Percentiles rank a stretch among this genome's conserved stretches.
Conservation (phyloP, 2,329 filamentous ascomycete species). For the Myriosclerotinia duriaeana region DNA sequence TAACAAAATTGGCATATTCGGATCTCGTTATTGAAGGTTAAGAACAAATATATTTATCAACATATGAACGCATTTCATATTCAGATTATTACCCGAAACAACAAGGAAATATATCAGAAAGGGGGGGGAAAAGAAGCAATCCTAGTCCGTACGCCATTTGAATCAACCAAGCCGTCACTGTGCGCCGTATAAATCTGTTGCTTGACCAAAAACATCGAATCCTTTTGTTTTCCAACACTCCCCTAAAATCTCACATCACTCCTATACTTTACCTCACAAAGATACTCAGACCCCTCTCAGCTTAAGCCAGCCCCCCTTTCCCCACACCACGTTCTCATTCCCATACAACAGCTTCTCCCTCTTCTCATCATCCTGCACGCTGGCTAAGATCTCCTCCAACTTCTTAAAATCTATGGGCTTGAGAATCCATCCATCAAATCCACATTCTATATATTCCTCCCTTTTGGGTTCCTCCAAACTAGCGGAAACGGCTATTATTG, state of each 20-base stretch:
- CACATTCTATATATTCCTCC: conserved; percentile 68
- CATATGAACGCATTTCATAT: neutral
- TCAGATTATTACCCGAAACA: neutral
- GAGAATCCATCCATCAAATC: conserved; percentile 88
- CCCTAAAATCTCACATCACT: neutral
- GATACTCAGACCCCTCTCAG: neutral
- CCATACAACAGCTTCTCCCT: conserved; percentile 65
- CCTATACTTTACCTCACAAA: too few species aligned
- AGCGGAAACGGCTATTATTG: conserved; percentile 89
- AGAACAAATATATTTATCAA: neutral
- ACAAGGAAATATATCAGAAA: neutral
- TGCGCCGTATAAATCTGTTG: neutral
- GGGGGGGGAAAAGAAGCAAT: neutral
- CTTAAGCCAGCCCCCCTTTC: conserved; percentile 81
- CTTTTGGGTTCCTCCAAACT: conserved; percentile 60
- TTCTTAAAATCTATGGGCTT: conserved; percentile 83
- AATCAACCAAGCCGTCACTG: neutral
- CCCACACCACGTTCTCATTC: conserved; percentile 65
- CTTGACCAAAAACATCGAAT: neutral
- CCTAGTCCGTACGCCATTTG: neutral
- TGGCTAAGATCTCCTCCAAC: conserved; percentile 65
- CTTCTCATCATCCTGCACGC: conserved; percentile 61
- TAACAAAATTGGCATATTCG: neutral
- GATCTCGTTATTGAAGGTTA: neutral
- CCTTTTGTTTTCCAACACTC: neutral